Evolutionary conservation across 768 basidiomycete species (phyloP).

Genomic region (Sporobolomyces phaffii): DNA sequence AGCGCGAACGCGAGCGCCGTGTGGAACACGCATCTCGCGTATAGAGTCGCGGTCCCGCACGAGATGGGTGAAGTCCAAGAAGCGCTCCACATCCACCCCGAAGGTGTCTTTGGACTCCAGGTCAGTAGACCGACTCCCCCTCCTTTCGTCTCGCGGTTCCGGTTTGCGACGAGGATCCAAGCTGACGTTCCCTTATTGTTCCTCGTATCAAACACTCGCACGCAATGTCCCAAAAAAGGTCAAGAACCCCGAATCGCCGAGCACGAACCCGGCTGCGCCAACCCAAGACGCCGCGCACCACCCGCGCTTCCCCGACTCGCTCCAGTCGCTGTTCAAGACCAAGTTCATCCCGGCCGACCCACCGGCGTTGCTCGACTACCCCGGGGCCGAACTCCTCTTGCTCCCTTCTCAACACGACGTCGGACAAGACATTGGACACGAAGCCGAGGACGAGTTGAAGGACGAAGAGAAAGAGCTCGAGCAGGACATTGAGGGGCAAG

Average conservation of each 20-base stretch:
- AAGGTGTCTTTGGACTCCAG: conserved; percentile 57
- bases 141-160: background rate
- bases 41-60: conserved; percentile 41
- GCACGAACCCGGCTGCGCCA: conserved; percentile 46
- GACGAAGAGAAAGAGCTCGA: conserved; percentile 23
- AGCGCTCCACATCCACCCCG: conserved; percentile 54
- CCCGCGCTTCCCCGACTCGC: conserved; percentile 30
- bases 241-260: conserved; percentile 57
- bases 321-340: conserved; percentile 45
- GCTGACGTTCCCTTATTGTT: too few relatives aligned
- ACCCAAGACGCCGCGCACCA: conserved; percentile 21
- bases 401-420: conserved; percentile 55
- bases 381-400: conserved; percentile 56
- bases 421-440: conserved; percentile 53
- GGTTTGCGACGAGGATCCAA: too few relatives aligned
- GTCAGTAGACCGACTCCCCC: conserved; percentile 26
- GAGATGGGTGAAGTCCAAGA: conserved; percentile 55
- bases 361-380: conserved; percentile 55
- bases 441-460: conserved; percentile 28
- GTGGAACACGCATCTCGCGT: conserved; percentile 54
- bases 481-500: conserved; percentile 46
- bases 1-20: conserved; percentile 25
- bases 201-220: too few relatives aligned
- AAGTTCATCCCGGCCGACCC: conserved; percentile 55
- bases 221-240: conserved; percentile 45